Conservation (phyloP, 2,329 filamentous ascomycete species). For the Pseudocercospora pini-densiflorae region DNA sequence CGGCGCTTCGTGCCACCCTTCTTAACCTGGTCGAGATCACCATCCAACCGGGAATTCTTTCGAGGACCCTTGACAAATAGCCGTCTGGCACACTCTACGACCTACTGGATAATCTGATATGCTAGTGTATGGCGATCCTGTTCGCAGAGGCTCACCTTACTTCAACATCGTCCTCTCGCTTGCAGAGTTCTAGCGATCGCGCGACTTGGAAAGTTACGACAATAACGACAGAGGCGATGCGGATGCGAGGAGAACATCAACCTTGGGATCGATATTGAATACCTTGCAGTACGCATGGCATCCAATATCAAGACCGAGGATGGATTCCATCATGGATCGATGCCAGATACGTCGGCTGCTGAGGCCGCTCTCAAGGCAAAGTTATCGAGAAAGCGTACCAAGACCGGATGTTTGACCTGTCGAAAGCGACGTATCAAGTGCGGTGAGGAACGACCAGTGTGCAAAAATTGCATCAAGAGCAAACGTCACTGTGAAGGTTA, state of each 20-base stretch:
- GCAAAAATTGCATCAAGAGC: constrained; percentile 84
- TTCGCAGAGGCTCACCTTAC: not conserved
- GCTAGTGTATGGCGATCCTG: not conserved
- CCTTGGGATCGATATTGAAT: constrained; percentile 1
- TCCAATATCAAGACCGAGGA: constrained; percentile 17
- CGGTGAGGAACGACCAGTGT: constrained; percentile 83
- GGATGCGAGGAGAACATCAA: not conserved
- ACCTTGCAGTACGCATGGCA: constrained; percentile 15
- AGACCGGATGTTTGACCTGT: constrained; percentile 92
- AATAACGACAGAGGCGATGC: not conserved
- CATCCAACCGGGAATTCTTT: constrained; percentile 8
- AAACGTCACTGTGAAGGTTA: constrained; percentile 85
- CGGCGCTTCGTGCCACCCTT: constrained; percentile 8
- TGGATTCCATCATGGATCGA: constrained; percentile 4
- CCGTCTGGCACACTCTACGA: constrained; percentile 5
- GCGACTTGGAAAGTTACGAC: not conserved
- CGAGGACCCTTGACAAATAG: constrained; percentile 13
- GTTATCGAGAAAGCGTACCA: constrained; percentile 68
- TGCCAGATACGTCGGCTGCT: constrained; percentile 34
- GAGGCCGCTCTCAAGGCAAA: constrained; percentile 38
- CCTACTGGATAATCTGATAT: not conserved
- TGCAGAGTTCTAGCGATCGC: not conserved
- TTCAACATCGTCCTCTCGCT: not conserved
- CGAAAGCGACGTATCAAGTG: constrained; percentile 96
- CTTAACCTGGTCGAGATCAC: constrained; percentile 18